These are phyloP conservation scores for Carallia pectinifolia DNA, from an alignment of 345 rosid species.

Conservation along the genomic window DNA sequence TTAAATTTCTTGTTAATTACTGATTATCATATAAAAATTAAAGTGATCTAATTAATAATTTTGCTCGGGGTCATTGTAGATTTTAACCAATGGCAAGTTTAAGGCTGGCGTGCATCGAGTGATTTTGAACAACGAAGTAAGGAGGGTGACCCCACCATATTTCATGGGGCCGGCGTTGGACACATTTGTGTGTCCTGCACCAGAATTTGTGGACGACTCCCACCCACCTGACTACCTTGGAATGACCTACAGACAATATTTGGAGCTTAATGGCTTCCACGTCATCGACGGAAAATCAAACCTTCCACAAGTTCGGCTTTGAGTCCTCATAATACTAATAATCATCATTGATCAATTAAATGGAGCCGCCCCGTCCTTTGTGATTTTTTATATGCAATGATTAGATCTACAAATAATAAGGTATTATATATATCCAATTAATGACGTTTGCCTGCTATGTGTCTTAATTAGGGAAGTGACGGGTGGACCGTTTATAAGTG, in stretches of 20 bases:
- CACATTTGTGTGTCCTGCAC: slow-evolving; percentile 14
- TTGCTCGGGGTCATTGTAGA: neutral
- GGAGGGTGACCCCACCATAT: slow-evolving; percentile 19
- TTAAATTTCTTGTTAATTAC: no score
- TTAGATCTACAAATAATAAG: no score
- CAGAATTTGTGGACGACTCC: slow-evolving; percentile 1
- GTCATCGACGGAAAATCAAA: slow-evolving; percentile 2
- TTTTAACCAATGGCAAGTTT: slow-evolving; percentile 25
- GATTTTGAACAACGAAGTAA: slow-evolving; percentile 17
- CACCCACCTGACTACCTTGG: slow-evolving; percentile 12
- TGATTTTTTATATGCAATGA: no score
- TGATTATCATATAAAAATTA: no score
- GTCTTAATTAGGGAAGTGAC: no score
- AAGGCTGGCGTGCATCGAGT: slow-evolving; percentile 20
- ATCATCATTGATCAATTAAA: no score
- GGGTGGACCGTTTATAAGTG: no score
- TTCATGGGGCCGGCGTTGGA: slow-evolving; percentile 23
- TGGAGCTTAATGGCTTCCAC: neutral
- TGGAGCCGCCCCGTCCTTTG: no score
- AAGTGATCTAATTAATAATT: neutral
- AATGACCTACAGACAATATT: slow-evolving; percentile 18
- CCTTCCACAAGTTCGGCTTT: neutral
- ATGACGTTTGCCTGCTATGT: no score
- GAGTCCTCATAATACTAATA: neutral
- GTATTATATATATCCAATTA: no score